Base-by-base conservation (phyloP, 2,329 filamentous ascomycete genomes). In the Hypoxylon sp. region DNA sequence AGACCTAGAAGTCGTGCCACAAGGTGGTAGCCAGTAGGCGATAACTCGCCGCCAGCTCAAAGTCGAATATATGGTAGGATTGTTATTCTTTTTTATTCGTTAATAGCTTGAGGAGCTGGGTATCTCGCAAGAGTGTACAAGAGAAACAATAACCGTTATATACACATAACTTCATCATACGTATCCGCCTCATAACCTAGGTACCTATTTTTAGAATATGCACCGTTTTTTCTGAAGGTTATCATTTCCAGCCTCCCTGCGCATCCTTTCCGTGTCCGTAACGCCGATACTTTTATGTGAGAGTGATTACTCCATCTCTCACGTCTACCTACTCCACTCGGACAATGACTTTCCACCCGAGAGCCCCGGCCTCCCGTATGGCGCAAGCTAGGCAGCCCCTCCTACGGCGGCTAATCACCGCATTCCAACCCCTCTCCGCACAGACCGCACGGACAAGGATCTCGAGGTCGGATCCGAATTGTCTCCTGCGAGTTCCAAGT, bases 331-430 rank as follows among this genome's bases (percentile, higher is more conserved):
- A 88, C 58, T 87, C 86, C 24, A 90, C 85, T 57, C 88, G 81
- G 29, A 90, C 85, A n/a, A 93, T 85, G 26, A 93, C 86, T 72
- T 86, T 87, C 83, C 92, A 90, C 1, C 88, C 90, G 64, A 94
- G 77, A 2, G 90, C 92, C 4, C 89, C 88, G 0, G 91, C 92
- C 81, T 95, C 92, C 17, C 92, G 85, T 47, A 95, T 87, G 44
- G 91, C 91, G 78, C 92, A 95, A 3, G 87, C 87, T 37, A 94
- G 79, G 76, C 92, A 95, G 0, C 90, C 91, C 67, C 91, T 84
- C 71, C 88, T 87, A 42, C 85, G 83, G 57, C 91, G 84, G 67
- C 90, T 92, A 69, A 94, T 84, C 17, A 94, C 77, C 22, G 92
- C 92, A 76, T 94, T 91, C 84, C 90, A 90, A 2, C 92, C 92